These are phyloP conservation scores for Pyracantha coccinea DNA, from an alignment of 331 rosid genomes.

Conservation along the genomic window DNA sequence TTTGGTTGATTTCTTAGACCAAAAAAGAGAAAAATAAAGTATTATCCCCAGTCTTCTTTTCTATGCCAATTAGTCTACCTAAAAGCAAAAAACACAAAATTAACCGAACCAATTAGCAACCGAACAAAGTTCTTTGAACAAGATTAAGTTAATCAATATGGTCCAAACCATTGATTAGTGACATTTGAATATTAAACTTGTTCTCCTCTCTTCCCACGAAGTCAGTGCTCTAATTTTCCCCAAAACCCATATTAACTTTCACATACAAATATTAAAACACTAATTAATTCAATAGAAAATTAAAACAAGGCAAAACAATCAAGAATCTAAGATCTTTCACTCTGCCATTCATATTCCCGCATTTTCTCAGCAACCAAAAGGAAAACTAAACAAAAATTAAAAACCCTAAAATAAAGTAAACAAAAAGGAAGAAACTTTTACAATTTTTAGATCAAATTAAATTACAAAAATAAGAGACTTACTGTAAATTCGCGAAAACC, in stretches of 20 bases:
- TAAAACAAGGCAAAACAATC: neutral
- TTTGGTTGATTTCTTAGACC: neutral
- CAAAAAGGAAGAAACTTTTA: neutral
- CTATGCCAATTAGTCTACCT: neutral
- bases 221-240: neutral
- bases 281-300: neutral
- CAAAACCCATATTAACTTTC: neutral
- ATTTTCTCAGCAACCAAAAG: neutral
- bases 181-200: neutral
- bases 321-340: neutral
- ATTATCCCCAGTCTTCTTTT: neutral
- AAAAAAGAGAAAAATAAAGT: neutral
- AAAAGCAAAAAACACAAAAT: neutral
- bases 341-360: neutral
- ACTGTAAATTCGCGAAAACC: constrained; percentile 42
- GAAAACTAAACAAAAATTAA: neutral
- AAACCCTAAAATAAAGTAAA: neutral
- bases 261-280: neutral
- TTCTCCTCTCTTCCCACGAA: neutral
- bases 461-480: constrained; percentile 22
- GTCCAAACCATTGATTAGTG: neutral
- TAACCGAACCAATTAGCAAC: neutral
- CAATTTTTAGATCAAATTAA: constrained; percentile 20
- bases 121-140: neutral
- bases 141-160: neutral